These are phyloP conservation scores for Pontederia paniculata DNA, from an alignment of 176 grass and related monocot genomes.

Conservation along the genomic window DNA sequence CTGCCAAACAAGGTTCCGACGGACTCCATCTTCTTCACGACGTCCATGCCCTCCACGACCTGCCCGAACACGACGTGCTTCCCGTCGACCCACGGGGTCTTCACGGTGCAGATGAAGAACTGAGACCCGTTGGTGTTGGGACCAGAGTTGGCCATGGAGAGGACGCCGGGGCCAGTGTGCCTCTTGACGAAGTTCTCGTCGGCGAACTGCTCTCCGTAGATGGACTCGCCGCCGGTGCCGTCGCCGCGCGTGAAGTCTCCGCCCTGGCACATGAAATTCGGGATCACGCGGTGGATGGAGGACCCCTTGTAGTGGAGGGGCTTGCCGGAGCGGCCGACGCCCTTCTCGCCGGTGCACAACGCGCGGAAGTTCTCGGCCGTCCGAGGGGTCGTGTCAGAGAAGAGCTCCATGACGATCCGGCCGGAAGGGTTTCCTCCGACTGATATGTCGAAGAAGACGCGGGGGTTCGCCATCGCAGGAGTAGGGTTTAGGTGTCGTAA, in stretches of 20 bases:
- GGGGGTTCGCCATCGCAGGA: conserved; percentile 3
- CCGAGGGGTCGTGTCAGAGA: not conserved
- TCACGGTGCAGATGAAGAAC: conserved; percentile 9
- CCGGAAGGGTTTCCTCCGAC: not conserved
- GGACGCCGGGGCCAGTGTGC: not conserved
- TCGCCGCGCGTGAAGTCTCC: conserved; percentile 12
- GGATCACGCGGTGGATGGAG: conserved; percentile 8
- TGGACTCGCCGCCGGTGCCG: conserved; percentile 12
- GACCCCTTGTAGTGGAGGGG: conserved; percentile 8
- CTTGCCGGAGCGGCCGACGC: conserved; percentile 6
- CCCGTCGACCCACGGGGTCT: conserved; percentile 9
- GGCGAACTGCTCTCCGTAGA: conserved; percentile 10
- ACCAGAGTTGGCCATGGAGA: conserved; percentile 12
- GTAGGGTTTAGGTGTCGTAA: not conserved
- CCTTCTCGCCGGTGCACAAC: conserved; percentile 16
- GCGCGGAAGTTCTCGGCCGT: conserved; percentile 17
- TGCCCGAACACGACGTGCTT: conserved; percentile 13
- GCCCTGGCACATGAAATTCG: conserved; percentile 16
- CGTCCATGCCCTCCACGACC: conserved; percentile 7
- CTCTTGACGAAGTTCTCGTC: conserved; percentile 17
- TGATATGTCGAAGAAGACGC: conserved; percentile 8
- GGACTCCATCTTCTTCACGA: not conserved
- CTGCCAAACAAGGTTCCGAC: not conserved
- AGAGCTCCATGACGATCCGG: conserved; percentile 7
- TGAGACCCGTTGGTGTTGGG: conserved; percentile 7